Conservation (phyloP, 1,139 yeast species). For the Nakaseomyces bracarensis region DNA sequence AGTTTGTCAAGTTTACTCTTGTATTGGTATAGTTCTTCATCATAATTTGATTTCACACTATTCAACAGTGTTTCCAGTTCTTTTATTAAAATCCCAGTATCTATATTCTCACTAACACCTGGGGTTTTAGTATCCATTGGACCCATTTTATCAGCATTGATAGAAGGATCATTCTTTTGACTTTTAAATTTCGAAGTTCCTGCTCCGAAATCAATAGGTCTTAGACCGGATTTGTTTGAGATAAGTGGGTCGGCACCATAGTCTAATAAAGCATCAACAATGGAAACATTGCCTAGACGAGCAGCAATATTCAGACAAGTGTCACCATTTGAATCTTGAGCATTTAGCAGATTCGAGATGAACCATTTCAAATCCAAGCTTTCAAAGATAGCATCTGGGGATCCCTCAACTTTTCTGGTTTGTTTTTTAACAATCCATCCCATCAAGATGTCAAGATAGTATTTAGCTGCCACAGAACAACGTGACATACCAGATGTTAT, state of each 20-base stretch:
- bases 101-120: constrained; percentile 15
- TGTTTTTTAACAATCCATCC: constrained; percentile 64
- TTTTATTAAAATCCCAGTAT: constrained; percentile 23
- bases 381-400: constrained; percentile 36
- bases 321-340: constrained; percentile 79
- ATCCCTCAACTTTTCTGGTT: constrained; percentile 15
- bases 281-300: constrained; percentile 72
- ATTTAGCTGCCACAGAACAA: constrained; percentile 60
- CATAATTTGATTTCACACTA: constrained; percentile 27
- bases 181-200: constrained; percentile 18
- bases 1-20: constrained; percentile 22
- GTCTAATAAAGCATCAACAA: constrained; percentile 71
- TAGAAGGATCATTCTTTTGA: background rate
- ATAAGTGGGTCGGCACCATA: constrained; percentile 78
- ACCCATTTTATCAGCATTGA: background rate
- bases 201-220: constrained; percentile 76
- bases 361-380: constrained; percentile 50
- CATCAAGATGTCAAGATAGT: constrained; percentile 65
- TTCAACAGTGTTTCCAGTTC: constrained; percentile 23
- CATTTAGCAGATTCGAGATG: constrained; percentile 58
- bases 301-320: constrained; percentile 88
- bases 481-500: constrained; percentile 66
- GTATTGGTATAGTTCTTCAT: constrained; percentile 24
- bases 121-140: constrained; percentile 1
- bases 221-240: constrained; percentile 75